Percentiles rank a stretch among this genome's conserved stretches.
These are phyloP conservation scores for Diaporthe citri DNA, from an alignment of 2,329 filamentous ascomycete species.

Conservation along the genomic window DNA sequence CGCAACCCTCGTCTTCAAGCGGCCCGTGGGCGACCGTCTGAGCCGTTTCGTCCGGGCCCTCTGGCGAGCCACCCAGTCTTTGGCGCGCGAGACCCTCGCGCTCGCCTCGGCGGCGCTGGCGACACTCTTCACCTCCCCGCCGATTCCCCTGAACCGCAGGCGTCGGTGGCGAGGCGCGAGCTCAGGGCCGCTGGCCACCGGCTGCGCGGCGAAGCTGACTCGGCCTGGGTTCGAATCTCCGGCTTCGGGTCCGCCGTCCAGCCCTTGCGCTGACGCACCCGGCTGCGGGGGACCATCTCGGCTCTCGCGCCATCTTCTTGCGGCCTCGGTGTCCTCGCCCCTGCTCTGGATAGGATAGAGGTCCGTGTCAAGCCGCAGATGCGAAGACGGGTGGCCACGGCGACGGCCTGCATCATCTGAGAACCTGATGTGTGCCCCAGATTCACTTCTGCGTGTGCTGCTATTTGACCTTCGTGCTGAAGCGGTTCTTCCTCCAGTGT, in stretches of 20 bases:
- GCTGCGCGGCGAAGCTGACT: constrained; percentile 33
- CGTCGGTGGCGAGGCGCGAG: constrained; percentile 43
- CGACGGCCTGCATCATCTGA: constrained; percentile 23
- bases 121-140: constrained; percentile 43
- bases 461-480: constrained; percentile 16
- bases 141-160: constrained; percentile 41
- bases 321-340: constrained; percentile 40
- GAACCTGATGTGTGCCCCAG: constrained; percentile 31
- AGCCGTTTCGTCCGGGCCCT: constrained; percentile 44
- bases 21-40: constrained; percentile 46
- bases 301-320: constrained; percentile 38
- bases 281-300: neutral
- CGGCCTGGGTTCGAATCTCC: constrained; percentile 2
- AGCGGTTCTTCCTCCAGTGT: constrained; percentile 34
- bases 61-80: constrained; percentile 48
- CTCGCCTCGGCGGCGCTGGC: constrained; percentile 45
- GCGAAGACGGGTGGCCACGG: constrained; percentile 32
- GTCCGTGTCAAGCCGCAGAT: constrained; percentile 42
- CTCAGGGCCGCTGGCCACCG: constrained; percentile 44
- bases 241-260: neutral
- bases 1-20: constrained; percentile 48
- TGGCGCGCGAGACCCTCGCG: constrained; percentile 46
- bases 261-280: neutral
- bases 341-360: constrained; percentile 51
- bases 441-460: constrained; percentile 33